These are phyloP conservation scores for Amanita rubescens DNA, from an alignment of 768 basidiomycete species.

Conservation along the genomic window DNA sequence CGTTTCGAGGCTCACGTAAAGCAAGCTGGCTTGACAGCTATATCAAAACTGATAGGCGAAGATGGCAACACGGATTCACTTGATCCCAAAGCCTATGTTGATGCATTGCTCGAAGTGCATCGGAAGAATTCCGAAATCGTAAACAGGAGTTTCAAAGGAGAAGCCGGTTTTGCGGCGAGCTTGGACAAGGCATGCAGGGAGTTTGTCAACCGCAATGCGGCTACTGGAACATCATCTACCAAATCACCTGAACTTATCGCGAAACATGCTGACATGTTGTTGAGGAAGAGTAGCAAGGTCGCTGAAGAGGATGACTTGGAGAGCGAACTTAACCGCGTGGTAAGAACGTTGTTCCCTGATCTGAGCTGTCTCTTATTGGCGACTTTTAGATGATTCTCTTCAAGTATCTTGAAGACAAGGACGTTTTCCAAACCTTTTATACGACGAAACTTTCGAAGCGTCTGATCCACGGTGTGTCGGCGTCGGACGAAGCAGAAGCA, in stretches of 20 bases:
- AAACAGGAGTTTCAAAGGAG: conserved; percentile 85
- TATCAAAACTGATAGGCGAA: conserved; percentile 70
- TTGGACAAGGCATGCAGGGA: conserved; percentile 96
- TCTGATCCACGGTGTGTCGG: conserved; percentile 86
- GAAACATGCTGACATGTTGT: conserved; percentile 85
- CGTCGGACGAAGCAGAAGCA: conserved; percentile 94
- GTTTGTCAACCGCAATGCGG: conserved; percentile 92
- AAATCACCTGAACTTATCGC: conserved; percentile 95
- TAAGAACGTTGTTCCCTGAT: conserved; percentile 35
- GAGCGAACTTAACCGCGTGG: conserved; percentile 86
- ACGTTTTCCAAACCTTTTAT: conserved; percentile 99
- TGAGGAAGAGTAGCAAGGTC: conserved; percentile 97
- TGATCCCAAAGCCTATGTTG: conserved; percentile 95
- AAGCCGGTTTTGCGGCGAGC: conserved; percentile 92
- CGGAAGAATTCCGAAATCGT: conserved; percentile 93
- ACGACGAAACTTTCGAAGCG: conserved; percentile 94
- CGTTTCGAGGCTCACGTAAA: conserved; percentile 97
- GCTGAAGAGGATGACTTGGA: conserved; percentile 92
- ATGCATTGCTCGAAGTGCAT: conserved; percentile 88
- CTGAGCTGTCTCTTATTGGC: conserved; percentile 18
- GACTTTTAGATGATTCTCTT: conserved; percentile 89
- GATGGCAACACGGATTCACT: conserved; percentile 60
- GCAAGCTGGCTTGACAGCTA: conserved; percentile 76
- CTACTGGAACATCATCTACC: conserved; percentile 79
- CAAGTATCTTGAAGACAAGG: conserved; percentile 99